Evolutionary conservation across 441 rosid genomes (phyloP).

Genomic region (Arabidopsis hybrid): DNA sequence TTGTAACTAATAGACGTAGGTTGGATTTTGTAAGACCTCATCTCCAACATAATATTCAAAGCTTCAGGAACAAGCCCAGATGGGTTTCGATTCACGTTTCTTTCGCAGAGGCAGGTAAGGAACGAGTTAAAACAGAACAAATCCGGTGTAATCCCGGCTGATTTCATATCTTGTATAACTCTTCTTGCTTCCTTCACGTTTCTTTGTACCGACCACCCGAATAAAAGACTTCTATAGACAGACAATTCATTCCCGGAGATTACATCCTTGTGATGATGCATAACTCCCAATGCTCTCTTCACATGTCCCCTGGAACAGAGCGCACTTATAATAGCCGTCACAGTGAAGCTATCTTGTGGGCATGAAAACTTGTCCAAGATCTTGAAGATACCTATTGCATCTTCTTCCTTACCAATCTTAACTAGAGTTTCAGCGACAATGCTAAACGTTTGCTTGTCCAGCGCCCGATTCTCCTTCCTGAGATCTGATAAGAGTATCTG

Average conservation of each 20-base stretch:
- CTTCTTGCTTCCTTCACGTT: slow-evolving; percentile 75
- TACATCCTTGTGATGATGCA: slow-evolving; percentile 67
- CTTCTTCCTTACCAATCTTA: slow-evolving; percentile 76
- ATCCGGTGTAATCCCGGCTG: slow-evolving; percentile 59
- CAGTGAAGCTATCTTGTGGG: slow-evolving; percentile 58
- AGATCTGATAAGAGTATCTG: slow-evolving; percentile 72
- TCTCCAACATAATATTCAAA: slow-evolving; percentile 86
- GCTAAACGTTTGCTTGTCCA: slow-evolving; percentile 69
- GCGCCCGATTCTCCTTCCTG: slow-evolving; percentile 56
- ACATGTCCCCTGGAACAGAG: slow-evolving; percentile 84
- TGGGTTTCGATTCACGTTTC: slow-evolving; percentile 64
- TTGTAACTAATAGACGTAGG: slow-evolving; percentile 78
- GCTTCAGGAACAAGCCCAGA: slow-evolving; percentile 88
- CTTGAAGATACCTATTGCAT: slow-evolving; percentile 87
- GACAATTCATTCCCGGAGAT: slow-evolving; percentile 54
- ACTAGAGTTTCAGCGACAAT: slow-evolving; percentile 72
- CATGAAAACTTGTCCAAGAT: slow-evolving; percentile 80
- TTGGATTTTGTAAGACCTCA: slow-evolving; percentile 61
- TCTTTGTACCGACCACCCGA: slow-evolving; percentile 73
- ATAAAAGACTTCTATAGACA: slow-evolving; percentile 69
- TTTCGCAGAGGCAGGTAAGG: slow-evolving; percentile 71
- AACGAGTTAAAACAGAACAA: slow-evolving; percentile 74
- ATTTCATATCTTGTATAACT: slow-evolving; percentile 78
- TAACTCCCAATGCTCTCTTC: slow-evolving; percentile 79
- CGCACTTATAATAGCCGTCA: slow-evolving; percentile 67